Evolutionary conservation across 352 stramenopile genomes (phyloP).

Genomic region (Elongisporangium anandrum): DNA sequence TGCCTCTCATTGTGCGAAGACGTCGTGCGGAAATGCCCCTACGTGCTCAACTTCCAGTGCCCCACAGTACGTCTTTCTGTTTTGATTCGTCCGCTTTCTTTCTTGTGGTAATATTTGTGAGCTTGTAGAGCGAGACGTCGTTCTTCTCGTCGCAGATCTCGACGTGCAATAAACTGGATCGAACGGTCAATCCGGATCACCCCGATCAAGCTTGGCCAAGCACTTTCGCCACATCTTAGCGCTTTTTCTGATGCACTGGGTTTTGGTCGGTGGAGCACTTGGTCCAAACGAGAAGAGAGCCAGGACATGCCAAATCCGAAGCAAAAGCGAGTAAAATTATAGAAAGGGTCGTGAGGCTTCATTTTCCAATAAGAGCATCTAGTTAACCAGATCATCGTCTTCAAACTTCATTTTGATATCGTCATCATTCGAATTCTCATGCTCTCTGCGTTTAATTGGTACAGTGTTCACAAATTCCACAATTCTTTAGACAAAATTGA

Average conservation of each 20-base stretch:
- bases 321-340: background rate
- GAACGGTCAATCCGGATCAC: constrained; percentile 57
- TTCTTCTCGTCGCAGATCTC: constrained; percentile 73
- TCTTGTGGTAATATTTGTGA: constrained; percentile 1
- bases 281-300: too few species aligned
- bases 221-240: constrained; percentile 59
- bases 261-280: too few species aligned
- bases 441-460: background rate
- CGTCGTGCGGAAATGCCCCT: constrained; percentile 79
- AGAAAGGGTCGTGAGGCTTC: background rate
- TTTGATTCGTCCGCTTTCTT: background rate
- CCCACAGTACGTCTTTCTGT: constrained; percentile 34
- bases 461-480: background rate
- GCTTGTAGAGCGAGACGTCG: constrained; percentile 46
- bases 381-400: too few species aligned
- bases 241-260: background rate
- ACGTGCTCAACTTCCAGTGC: constrained; percentile 83
- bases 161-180: constrained; percentile 77
- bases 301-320: too few species aligned
- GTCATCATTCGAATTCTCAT: background rate
- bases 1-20: constrained; percentile 84
- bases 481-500: background rate
- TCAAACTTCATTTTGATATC: background rate
- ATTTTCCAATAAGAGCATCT: background rate
- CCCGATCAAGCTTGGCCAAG: constrained; percentile 63